These are phyloP conservation scores for Medicago lupulina DNA, from an alignment of 306 rosid genomes.

Conservation along the genomic window DNA sequence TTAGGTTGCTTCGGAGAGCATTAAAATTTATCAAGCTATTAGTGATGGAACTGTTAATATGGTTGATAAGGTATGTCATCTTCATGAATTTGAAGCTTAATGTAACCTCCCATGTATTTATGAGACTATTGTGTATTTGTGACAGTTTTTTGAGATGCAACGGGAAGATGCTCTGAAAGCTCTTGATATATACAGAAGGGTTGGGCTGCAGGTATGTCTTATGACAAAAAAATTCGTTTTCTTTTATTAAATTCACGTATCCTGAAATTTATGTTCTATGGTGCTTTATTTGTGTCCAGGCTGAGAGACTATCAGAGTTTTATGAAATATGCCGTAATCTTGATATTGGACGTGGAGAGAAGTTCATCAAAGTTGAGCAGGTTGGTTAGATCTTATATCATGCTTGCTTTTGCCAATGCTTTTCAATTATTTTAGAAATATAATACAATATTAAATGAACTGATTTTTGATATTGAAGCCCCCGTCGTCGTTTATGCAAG, in stretches of 20 bases:
- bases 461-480: constrained; percentile 65
- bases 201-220: constrained; percentile 87
- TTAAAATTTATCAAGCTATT: constrained; percentile 93
- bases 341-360: constrained; percentile 93
- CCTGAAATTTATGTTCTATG: constrained; percentile 12
- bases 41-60: constrained; percentile 95
- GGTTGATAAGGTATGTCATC: constrained; percentile 87
- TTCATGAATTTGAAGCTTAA: constrained; percentile 43
- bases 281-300: constrained; percentile 56
- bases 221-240: constrained; percentile 1
- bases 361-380: constrained; percentile 93
- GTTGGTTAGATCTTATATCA: constrained; percentile 49
- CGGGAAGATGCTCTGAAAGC: constrained; percentile 85
- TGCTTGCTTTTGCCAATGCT: constrained; percentile 33
- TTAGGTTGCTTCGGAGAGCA: constrained; percentile 94
- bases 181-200: constrained; percentile 90
- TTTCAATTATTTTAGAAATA: neutral
- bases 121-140: constrained; percentile 28
- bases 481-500: constrained; percentile 92
- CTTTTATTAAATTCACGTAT: constrained; percentile 37
- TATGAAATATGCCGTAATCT: constrained; percentile 91
- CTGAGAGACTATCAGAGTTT: constrained; percentile 91
- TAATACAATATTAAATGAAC: constrained; percentile 43
- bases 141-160: constrained; percentile 99
- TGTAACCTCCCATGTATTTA: constrained; percentile 44